Conservation (phyloP, 2,329 filamentous ascomycete species). For the Colletotrichum filicis region DNA sequence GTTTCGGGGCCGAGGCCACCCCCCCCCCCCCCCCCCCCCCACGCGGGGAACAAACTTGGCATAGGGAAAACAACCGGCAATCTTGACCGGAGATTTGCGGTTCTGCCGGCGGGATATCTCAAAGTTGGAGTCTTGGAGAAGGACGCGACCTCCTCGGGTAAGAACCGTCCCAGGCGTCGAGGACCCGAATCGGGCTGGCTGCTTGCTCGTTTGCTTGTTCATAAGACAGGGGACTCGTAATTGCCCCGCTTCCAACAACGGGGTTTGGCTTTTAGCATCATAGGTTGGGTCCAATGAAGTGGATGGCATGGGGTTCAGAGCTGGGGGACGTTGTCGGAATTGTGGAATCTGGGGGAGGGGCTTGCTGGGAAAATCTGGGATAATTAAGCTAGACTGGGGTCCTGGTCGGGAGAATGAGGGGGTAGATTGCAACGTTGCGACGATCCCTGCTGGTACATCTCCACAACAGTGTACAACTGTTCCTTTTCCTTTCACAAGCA, state of each 20-base stretch:
- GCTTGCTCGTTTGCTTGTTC: neutral
- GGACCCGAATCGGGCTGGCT: neutral
- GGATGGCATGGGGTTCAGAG: slow-evolving; percentile 21
- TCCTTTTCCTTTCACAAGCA: neutral
- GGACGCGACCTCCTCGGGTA: neutral
- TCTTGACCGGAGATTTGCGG: neutral
- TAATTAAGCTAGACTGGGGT: neutral
- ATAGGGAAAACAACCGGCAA: neutral
- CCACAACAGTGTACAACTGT: too few species aligned
- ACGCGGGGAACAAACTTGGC: neutral
- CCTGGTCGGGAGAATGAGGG: neutral
- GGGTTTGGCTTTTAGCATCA: neutral
- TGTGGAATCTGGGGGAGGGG: neutral
- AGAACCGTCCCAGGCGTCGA: neutral
- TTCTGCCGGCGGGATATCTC: neutral
- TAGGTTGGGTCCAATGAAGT: neutral
- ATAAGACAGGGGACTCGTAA: neutral
- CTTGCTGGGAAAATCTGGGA: neutral
- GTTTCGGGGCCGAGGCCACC: too few species aligned
- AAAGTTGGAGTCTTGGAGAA: neutral
- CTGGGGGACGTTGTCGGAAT: neutral
- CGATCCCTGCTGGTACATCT: neutral
- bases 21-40: too few species aligned
- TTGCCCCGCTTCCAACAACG: neutral
- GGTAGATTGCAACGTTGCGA: slow-evolving; percentile 5